These are phyloP conservation scores for Septoria linicola DNA, from an alignment of 2,329 filamentous ascomycete species.

Conservation along the genomic window DNA sequence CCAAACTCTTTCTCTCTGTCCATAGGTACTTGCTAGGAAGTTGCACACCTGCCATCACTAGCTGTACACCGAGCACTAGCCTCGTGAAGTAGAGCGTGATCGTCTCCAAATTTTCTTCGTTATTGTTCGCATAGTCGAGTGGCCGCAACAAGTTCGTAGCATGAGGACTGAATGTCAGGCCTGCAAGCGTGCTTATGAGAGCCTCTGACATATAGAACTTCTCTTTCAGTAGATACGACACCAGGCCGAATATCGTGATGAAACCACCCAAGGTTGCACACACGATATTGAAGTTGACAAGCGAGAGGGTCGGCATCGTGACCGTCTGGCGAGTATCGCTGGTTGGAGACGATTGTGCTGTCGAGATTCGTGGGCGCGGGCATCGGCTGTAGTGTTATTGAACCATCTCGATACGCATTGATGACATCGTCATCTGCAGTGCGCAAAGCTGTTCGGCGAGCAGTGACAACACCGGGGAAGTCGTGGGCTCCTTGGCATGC, in stretches of 20 bases:
- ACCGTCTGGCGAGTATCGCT: background rate
- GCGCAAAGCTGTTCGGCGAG: too few relatives aligned
- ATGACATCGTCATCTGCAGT: too few relatives aligned
- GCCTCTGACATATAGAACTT: slow-evolving; percentile 89
- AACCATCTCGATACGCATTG: too few relatives aligned
- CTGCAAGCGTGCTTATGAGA: slow-evolving; percentile 79
- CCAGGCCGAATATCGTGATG: slow-evolving; percentile 83
- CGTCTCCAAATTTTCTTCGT: slow-evolving; percentile 59
- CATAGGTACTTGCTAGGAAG: slow-evolving; percentile 78
- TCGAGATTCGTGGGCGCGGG: background rate
- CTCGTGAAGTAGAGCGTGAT: slow-evolving; percentile 83
- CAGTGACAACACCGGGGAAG: too few relatives aligned
- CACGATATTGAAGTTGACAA: slow-evolving; percentile 76
- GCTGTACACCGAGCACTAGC: slow-evolving; percentile 83
- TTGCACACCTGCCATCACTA: slow-evolving; percentile 85
- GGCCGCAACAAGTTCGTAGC: slow-evolving; percentile 73
- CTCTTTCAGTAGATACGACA: slow-evolving; percentile 87
- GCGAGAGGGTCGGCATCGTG: slow-evolving; percentile 58
- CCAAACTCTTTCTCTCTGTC: slow-evolving; percentile 73
- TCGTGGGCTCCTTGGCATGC: too few relatives aligned
- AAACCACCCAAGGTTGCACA: slow-evolving; percentile 80
- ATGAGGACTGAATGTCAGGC: slow-evolving; percentile 74
- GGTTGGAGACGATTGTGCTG: background rate
- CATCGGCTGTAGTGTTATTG: background rate
- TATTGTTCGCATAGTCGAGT: slow-evolving; percentile 67